These are phyloP conservation scores for Leucocoprinus sp. DNA, from an alignment of 768 basidiomycete species.

Conservation along the genomic window DNA sequence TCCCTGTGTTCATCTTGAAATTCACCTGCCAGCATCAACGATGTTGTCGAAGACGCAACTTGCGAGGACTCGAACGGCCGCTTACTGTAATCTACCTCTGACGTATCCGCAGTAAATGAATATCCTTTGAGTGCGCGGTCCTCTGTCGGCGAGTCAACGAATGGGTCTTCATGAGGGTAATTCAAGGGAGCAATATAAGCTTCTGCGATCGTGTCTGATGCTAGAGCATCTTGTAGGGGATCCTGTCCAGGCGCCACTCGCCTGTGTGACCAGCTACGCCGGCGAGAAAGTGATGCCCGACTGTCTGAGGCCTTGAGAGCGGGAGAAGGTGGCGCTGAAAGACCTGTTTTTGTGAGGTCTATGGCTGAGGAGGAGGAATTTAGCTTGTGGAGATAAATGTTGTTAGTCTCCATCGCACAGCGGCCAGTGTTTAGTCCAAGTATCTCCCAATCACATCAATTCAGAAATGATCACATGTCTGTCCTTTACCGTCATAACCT, in stretches of 20 bases:
- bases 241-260: conserved; percentile 37
- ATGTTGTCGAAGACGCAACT: conserved; percentile 42
- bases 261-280: conserved; percentile 53
- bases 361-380: conserved; percentile 48
- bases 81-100: conserved; percentile 23
- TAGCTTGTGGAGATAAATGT: conserved; percentile 21
- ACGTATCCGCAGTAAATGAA: conserved; percentile 24
- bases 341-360: conserved; percentile 42
- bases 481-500: too few relatives aligned
- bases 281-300: conserved; percentile 31
- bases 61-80: conserved; percentile 34
- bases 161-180: conserved; percentile 27
- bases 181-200: neutral
- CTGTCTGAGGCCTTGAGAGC: conserved; percentile 44
- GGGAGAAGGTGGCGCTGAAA: conserved; percentile 48
- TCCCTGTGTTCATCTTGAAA: conserved; percentile 38
- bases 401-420: conserved; percentile 27
- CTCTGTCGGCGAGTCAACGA: conserved; percentile 32
- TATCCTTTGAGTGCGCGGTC: conserved; percentile 21
- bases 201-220: neutral
- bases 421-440: too few relatives aligned
- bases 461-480: too few relatives aligned
- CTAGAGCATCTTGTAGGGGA: conserved; percentile 33
- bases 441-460: too few relatives aligned
- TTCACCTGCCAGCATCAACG: conserved; percentile 31